Conservation (phyloP, 2,329 filamentous ascomycete species). For the Paraconiothyrium brasiliense region DNA sequence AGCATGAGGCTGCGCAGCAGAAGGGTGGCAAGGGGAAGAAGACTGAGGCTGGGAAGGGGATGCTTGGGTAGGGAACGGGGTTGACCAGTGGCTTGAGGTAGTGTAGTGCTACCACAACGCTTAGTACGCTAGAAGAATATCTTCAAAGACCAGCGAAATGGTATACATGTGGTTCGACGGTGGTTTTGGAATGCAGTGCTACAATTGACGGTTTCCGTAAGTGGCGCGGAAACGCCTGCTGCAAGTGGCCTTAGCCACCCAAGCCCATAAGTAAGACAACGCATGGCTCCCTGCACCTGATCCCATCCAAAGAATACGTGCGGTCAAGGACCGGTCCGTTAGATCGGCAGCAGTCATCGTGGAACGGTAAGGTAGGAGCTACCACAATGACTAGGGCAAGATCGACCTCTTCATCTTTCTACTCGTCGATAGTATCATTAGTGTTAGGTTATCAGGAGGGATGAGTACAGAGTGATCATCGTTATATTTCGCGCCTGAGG, state of each 20-base stretch:
- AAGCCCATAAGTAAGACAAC: too few relatives aligned
- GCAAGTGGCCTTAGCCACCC: too few relatives aligned
- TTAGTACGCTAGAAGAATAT: neutral
- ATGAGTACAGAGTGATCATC: neutral
- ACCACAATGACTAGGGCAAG: neutral
- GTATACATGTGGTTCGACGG: neutral
- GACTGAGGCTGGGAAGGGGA: slow-evolving; percentile 6
- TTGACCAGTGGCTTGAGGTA: neutral
- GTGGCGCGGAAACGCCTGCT: too few relatives aligned
- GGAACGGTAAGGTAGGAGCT: neutral
- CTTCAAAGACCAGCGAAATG: neutral
- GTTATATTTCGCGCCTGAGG: neutral
- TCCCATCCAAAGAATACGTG: too few relatives aligned
- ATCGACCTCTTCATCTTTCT: neutral
- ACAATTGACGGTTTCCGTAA: too few relatives aligned
- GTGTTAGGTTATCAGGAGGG: neutral
- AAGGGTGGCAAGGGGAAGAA: slow-evolving; percentile 60
- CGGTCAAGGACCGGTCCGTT: neutral
- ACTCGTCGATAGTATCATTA: neutral
- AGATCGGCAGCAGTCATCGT: neutral
- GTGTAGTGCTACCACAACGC: neutral
- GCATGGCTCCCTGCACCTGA: too few relatives aligned
- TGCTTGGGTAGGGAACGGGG: slow-evolving; percentile 5
- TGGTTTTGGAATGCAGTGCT: neutral
- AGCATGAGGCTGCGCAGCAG: slow-evolving; percentile 88